A percentile compares a stretch with the other conserved stretches of the same genome.
Conservation (phyloP, 306 rosid genomes). For the Betula pendula region DNA sequence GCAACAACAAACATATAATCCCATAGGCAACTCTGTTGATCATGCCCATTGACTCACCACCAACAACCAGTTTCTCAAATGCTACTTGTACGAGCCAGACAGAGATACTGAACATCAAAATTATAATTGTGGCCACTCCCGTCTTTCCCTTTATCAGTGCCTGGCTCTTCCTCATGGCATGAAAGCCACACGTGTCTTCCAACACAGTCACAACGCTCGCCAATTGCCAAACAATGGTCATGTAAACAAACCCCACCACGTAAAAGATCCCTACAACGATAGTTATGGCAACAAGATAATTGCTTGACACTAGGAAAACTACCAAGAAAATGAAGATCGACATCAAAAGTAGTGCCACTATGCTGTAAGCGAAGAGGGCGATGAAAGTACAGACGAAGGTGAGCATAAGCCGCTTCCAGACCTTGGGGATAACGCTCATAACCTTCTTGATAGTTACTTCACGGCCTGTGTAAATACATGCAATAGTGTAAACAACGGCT, state of each 20-base stretch:
- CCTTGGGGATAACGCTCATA: constrained; percentile 61
- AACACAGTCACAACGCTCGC: constrained; percentile 68
- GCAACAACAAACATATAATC: constrained; percentile 41
- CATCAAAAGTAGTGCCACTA: too few relatives aligned
- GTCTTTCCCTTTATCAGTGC: constrained; percentile 60
- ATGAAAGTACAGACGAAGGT: constrained; percentile 54
- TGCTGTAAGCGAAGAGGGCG: constrained; percentile 38
- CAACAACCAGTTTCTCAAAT: constrained; percentile 44
- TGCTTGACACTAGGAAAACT: accelerated
- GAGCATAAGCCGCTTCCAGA: constrained; percentile 64
- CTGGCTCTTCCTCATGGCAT: constrained; percentile 72
- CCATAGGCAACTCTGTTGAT: constrained; percentile 34
- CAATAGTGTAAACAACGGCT: constrained; percentile 74
- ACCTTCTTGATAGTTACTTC: constrained; percentile 44
- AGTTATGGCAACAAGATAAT: neutral
- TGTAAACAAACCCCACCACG: constrained; percentile 49
- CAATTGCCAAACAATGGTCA: constrained; percentile 65
- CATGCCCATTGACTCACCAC: constrained; percentile 26
- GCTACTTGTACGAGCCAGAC: constrained; percentile 15
- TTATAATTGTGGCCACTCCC: constrained; percentile 31
- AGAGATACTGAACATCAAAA: constrained; percentile 9
- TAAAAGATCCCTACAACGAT: constrained; percentile 10
- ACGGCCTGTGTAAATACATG: constrained; percentile 51
- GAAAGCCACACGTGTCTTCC: constrained; percentile 60
- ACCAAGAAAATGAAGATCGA: too few relatives aligned